These are phyloP conservation scores for Taiozyma sp. DNA, from an alignment of 1,139 yeast genomes.

Conservation along the genomic window DNA sequence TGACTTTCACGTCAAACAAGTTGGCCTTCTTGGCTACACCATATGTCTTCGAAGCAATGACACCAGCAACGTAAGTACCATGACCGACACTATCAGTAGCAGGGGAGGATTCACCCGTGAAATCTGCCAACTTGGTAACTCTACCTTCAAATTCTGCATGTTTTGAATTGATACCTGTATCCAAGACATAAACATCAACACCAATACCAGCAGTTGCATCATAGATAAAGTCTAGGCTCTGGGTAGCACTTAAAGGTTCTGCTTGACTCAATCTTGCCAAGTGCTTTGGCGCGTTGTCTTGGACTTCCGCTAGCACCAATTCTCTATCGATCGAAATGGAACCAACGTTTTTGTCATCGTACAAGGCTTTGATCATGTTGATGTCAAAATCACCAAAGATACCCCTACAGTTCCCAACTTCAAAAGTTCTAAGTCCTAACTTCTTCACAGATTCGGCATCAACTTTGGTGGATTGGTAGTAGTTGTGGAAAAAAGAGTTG, in stretches of 20 bases:
- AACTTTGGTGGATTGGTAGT: slow-evolving; percentile 9
- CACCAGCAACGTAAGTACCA: slow-evolving; percentile 49
- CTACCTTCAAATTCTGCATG: slow-evolving; percentile 32
- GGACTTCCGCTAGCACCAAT: slow-evolving; percentile 27
- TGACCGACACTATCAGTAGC: slow-evolving; percentile 34
- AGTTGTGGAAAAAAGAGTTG: slow-evolving; percentile 13
- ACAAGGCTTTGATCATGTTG: slow-evolving; percentile 16
- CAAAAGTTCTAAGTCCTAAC: slow-evolving; percentile 17
- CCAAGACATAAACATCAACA: slow-evolving; percentile 38
- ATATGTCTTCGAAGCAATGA: slow-evolving; percentile 51
- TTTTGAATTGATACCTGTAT: slow-evolving; percentile 35
- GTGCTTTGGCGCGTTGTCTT: slow-evolving; percentile 42
- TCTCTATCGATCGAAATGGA: slow-evolving; percentile 26
- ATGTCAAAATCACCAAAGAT: slow-evolving; percentile 24
- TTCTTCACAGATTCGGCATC: slow-evolving; percentile 6
- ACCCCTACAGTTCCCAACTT: slow-evolving; percentile 24
- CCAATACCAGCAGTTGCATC: slow-evolving; percentile 34
- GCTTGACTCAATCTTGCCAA: slow-evolving; percentile 40
- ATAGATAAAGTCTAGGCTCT: slow-evolving; percentile 21
- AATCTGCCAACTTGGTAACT: slow-evolving; percentile 28
- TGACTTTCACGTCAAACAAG: slow-evolving; percentile 52
- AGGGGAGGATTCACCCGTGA: slow-evolving; percentile 19
- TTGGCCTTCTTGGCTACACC: slow-evolving; percentile 64
- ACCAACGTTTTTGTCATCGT: slow-evolving; percentile 21
- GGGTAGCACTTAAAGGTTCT: slow-evolving; percentile 21